phyloP scores from a whole-genome alignment of 2,329 filamentous ascomycete genomes.

The Neocucurbitaria cava region DNA sequence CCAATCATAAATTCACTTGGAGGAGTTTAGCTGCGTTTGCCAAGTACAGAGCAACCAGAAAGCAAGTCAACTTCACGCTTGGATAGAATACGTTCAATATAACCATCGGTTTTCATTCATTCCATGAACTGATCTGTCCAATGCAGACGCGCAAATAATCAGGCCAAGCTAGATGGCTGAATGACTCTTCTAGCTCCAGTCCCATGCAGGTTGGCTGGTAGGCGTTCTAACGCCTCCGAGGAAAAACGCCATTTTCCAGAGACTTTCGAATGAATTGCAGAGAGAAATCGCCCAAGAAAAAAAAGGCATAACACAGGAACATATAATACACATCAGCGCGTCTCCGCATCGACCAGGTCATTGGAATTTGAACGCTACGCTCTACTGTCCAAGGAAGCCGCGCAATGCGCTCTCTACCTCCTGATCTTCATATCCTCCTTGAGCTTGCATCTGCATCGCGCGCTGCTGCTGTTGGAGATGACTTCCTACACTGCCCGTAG shows the following conservation, averaged over 20 bases:
- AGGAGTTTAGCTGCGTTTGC: no score
- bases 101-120: not conserved
- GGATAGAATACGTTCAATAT: not conserved
- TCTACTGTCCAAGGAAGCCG: conserved; percentile 26
- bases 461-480: conserved; percentile 13
- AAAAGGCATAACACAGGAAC: not conserved
- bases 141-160: not conserved
- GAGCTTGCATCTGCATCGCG: conserved; percentile 13
- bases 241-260: no score
- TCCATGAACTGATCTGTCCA: not conserved
- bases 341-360: not conserved
- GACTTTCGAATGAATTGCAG: no score
- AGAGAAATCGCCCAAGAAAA: not conserved
- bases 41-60: no score
- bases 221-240: no score
- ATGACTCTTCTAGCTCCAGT: no score
- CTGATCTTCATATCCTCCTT: conserved; percentile 24
- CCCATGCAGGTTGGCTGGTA: no score
- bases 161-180: no score
- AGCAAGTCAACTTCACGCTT: not conserved
- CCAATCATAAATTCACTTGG: no score
- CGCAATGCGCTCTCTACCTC: conserved; percentile 36
- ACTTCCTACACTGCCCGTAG: conserved; percentile 12
- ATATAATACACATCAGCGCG: not conserved
- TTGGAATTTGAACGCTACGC: not conserved